These are phyloP conservation scores for Populus nigra DNA, from an alignment of 345 rosid genomes.

Conservation along the genomic window DNA sequence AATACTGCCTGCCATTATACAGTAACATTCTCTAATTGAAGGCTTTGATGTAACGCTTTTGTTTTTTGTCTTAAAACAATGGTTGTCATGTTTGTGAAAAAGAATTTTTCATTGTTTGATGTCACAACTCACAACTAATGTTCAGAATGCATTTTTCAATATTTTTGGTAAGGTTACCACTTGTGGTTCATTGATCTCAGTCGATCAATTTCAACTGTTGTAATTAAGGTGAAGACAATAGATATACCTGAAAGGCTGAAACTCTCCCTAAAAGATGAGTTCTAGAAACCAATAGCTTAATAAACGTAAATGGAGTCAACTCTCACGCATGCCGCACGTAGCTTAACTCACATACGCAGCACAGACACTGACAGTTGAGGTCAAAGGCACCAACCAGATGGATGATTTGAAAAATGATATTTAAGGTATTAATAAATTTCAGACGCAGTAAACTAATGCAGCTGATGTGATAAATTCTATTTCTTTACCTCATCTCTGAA, in stretches of 20 bases:
- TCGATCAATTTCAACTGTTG: not conserved
- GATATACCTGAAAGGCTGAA: too few species aligned
- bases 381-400: too few species aligned
- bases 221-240: not conserved
- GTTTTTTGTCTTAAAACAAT: not conserved
- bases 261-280: too few species aligned
- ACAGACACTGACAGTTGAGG: too few species aligned
- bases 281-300: too few species aligned
- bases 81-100: not conserved
- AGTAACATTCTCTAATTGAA: too few species aligned
- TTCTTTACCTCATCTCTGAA: not conserved
- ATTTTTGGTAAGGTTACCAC: not conserved
- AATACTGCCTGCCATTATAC: too few species aligned
- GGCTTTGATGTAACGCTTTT: not conserved
- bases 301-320: too few species aligned
- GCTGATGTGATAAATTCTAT: not conserved
- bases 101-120: not conserved
- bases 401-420: not conserved
- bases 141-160: not conserved
- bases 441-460: not conserved
- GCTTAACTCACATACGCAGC: too few species aligned
- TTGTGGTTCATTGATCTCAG: not conserved
- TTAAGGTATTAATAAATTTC: too few species aligned
- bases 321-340: too few species aligned
- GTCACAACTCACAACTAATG: not conserved